Evolutionary conservation across 495 filamentous ascomycete species (phyloP), one percentile per base, ranked within the genome.

Genomic region (Talaromyces trachyspermus): DNA sequence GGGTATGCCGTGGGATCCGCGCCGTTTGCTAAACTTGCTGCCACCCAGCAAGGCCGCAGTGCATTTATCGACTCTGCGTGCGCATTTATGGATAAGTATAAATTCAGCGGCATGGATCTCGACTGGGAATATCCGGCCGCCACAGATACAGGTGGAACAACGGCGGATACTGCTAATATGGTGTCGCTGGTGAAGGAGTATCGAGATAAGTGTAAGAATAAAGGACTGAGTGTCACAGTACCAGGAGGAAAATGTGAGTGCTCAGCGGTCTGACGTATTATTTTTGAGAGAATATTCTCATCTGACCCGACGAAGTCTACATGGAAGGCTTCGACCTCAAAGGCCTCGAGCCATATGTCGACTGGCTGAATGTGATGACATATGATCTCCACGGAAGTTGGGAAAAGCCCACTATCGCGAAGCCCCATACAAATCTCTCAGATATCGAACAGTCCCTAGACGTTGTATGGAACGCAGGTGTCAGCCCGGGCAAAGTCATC

Each of bases 401-500:
- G 61, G 61, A 64, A 43, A 46, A 49, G 25, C 35, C 43, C 19
- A 43, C 30, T 4, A 50, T 35, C 10, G 39, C 38, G 0, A 9
- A 39, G 15, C 42, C 48, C 1, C 48, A 43, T 29, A 50, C 29
- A 17, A 36, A 42, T 26, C 29, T 50, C 14, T 50, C 37, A 3
- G 48, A 43, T 43, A 50, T 50, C 15, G 29, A 50, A 18, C 27
- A 44, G 27, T 49, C 51, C 3, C 30, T 54, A 30, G 17, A 50
- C 30, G 64, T 79, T 0, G 51, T 78, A 0, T 79, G 75, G 76
- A 52, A 76, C 2, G 64, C 64, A 49, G 56, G 68, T 11, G 58
- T 83, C 5, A 52, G 50, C 7, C 52, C 76, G 0, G 47, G 44
- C 0, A 63, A 73, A 44, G 57, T 82, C 4, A 60, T 56, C 43